These are phyloP conservation scores for Fusarium sp. DNA, from an alignment of 2,329 filamentous ascomycete species.

Conservation along the genomic window DNA sequence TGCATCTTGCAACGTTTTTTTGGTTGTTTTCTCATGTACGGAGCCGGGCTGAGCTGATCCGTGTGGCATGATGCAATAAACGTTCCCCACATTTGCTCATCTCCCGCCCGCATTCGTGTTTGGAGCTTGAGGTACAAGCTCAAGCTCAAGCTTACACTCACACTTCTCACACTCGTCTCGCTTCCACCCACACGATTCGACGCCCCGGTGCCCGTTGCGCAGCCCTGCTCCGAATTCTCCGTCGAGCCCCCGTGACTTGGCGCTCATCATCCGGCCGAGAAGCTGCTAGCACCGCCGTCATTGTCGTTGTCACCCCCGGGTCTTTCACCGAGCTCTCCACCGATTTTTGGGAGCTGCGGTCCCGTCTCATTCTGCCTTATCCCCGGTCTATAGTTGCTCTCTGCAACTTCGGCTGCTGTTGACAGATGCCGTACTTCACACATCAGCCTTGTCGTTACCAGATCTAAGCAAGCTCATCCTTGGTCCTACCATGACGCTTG, in stretches of 20 bases:
- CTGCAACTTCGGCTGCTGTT: conserved; percentile 9
- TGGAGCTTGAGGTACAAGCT: conserved; percentile 26
- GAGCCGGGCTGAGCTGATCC: conserved; percentile 12
- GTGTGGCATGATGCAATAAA: conserved; percentile 38
- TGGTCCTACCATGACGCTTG: conserved; percentile 39
- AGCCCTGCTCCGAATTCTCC: conserved; percentile 14
- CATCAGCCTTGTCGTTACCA: conserved; percentile 13
- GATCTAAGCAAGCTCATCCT: conserved; percentile 17
- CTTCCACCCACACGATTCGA: conserved; percentile 8
- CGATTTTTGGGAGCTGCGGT: conserved; percentile 9
- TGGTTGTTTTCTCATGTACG: conserved; percentile 9
- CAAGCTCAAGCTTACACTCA: conserved; percentile 16
- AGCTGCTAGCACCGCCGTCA: neutral
- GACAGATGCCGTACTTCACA: conserved; percentile 24
- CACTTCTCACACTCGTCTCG: conserved; percentile 9
- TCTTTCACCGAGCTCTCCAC: conserved; percentile 22
- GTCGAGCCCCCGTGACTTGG: conserved; percentile 16
- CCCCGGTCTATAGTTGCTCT: conserved; percentile 9
- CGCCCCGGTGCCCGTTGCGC: neutral
- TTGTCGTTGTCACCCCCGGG: neutral
- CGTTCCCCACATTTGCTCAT: conserved; percentile 34
- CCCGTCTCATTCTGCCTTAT: neutral
- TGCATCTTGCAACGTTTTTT: conserved; percentile 1
- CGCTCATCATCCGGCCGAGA: conserved; percentile 8
- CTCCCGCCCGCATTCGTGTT: conserved; percentile 32